phyloP scores from a whole-genome alignment of 23 red algal species.

The Cyanidioschyzon merolae region DNA sequence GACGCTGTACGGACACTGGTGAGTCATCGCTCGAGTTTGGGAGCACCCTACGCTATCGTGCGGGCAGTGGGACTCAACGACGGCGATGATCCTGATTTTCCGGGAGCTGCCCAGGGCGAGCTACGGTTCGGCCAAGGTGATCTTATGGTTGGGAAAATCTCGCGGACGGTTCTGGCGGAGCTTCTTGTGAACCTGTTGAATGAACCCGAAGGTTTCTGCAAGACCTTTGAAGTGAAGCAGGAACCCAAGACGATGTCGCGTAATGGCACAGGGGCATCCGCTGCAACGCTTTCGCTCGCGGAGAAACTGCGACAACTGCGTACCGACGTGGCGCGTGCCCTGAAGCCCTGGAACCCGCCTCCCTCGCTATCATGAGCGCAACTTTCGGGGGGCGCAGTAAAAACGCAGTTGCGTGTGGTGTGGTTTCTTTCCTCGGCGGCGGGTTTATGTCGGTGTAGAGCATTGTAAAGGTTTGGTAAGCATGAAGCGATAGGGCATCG shows the following conservation, averaged over 20 bases:
- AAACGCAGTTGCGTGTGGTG: no score
- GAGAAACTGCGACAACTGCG: neutral
- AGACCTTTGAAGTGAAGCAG: conserved; percentile 35
- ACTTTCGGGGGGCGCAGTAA: no score
- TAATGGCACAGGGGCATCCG: neutral
- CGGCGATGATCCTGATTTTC: conserved; percentile 15
- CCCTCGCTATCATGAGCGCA: no score
- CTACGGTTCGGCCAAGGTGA: conserved; percentile 39
- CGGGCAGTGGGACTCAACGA: conserved; percentile 34
- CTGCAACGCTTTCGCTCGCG: neutral
- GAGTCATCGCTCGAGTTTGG: neutral
- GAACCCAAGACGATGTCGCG: neutral
- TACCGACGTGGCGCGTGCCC: neutral
- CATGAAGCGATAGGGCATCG: no score
- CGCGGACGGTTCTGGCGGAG: conserved; percentile 22
- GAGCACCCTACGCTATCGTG: conserved; percentile 37
- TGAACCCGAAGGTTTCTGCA: conserved; percentile 13
- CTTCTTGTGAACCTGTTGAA: conserved; percentile 17
- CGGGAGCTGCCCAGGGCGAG: neutral
- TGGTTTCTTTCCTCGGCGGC: no score
- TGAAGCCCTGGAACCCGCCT: no score
- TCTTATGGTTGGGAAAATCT: conserved; percentile 28
- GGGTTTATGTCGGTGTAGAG: no score
- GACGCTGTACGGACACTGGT: conserved; percentile 24
- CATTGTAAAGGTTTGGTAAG: no score